phyloP scores from a whole-genome alignment of 75 land plant species.

The Picea glauca region DNA sequence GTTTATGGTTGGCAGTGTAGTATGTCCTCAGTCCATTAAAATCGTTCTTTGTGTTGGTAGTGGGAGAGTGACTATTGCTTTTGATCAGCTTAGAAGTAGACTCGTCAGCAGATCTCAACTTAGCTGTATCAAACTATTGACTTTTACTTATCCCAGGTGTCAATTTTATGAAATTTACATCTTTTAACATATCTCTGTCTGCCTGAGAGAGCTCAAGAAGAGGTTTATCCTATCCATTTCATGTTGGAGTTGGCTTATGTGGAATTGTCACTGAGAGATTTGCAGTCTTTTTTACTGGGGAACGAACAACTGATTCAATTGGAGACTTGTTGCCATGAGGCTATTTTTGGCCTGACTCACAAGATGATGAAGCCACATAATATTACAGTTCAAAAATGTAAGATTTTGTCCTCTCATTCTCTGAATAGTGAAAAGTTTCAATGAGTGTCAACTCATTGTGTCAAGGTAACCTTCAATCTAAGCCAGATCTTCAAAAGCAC shows the following conservation, averaged over 20 bases:
- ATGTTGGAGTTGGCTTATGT: constrained; percentile 11
- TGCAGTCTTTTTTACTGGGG: constrained; percentile 12
- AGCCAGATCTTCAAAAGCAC: constrained; percentile 35
- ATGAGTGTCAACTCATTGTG: constrained; percentile 49
- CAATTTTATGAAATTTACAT: constrained; percentile 19
- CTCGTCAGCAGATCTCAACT: constrained; percentile 19
- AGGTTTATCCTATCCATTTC: constrained; percentile 10
- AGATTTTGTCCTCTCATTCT: constrained; percentile 54
- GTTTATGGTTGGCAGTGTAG: constrained; percentile 4
- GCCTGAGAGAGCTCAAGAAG: constrained; percentile 47
- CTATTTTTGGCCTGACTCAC: constrained; percentile 35
- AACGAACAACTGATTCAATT: constrained; percentile 28
- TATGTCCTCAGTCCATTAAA: constrained; percentile 17
- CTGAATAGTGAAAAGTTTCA: constrained; percentile 80
- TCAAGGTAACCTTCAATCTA: constrained; percentile 38
- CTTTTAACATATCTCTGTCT: constrained; percentile 57
- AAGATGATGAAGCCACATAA: constrained; percentile 68
- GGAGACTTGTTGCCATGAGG: constrained; percentile 27
- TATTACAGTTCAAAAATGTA: constrained; percentile 70
- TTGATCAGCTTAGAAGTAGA: constrained; percentile 34
- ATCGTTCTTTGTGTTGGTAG: constrained; percentile 20
- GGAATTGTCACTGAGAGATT: background rate
- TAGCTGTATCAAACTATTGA: constrained; percentile 32
- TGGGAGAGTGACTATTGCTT: constrained; percentile 68
- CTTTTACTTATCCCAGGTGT: constrained; percentile 59